phyloP scores from a whole-genome alignment of 345 rosid genomes.

The Kernera saxatilis region DNA sequence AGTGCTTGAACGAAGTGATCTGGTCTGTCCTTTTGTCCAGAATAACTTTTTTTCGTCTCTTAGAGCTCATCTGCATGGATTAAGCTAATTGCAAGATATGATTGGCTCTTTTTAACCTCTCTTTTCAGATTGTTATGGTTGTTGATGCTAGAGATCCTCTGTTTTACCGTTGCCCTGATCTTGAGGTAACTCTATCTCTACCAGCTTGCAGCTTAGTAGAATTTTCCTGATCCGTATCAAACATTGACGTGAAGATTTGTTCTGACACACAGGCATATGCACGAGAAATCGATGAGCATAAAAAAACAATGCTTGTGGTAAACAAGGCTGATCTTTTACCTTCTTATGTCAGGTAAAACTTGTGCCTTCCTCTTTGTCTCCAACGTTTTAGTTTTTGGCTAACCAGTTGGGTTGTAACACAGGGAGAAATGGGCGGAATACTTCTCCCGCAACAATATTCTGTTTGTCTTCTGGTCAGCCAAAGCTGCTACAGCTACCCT shows the following conservation, averaged over 20 bases:
- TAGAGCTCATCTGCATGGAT: background rate
- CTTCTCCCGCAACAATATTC: slow-evolving; percentile 48
- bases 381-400: background rate
- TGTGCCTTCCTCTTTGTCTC: background rate
- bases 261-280: slow-evolving; percentile 58
- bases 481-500: slow-evolving; percentile 76
- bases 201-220: background rate
- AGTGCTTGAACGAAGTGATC: slow-evolving; percentile 90
- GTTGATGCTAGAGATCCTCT: slow-evolving; percentile 95
- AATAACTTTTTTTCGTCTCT: background rate
- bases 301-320: slow-evolving; percentile 76
- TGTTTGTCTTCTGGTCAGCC: slow-evolving; percentile 90
- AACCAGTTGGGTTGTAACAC: slow-evolving; percentile 14
- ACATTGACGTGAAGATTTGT: background rate
- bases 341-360: slow-evolving; percentile 54
- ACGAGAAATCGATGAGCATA: slow-evolving; percentile 67
- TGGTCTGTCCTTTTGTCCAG: slow-evolving; percentile 43
- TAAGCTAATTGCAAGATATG: background rate
- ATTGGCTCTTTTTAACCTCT: background rate
- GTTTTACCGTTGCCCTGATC: slow-evolving; percentile 88
- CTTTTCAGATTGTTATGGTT: slow-evolving; percentile 85
- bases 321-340: slow-evolving; percentile 96
- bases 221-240: background rate
- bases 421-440: slow-evolving; percentile 86
- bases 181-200: slow-evolving; percentile 57